Base-by-base conservation (phyloP, 352 stramenopile species). In the Phytophthora brassicae region DNA sequence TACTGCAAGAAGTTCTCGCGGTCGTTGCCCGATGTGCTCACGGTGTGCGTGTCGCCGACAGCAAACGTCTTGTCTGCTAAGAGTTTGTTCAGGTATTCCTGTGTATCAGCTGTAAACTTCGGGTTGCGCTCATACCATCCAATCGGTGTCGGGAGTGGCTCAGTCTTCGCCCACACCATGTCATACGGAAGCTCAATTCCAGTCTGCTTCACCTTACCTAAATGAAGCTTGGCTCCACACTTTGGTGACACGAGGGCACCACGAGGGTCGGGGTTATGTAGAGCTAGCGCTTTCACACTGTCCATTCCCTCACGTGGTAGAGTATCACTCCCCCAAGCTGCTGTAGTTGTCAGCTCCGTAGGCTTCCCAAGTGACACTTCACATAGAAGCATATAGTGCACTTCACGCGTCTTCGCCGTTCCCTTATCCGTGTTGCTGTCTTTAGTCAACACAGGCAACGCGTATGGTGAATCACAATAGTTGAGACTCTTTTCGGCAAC, bases 321-420 rank as follows among this genome's bases (percentile, higher is more conserved):
- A 6, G 72, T 55, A 13, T 77, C 63, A 26, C 68, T 74, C 14
- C 68, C 70, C 33, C 64, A 81, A 20, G 60, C 66, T 13, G 60
- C 72, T 11, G 66, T 51, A 12, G 39, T 69, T 36, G 36, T 65
- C 29, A 87, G 38, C 28, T 82, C 56, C 4, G 70, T 80, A 1
- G 79, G 55, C 1, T 73, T 60, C 8, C 84, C 84, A 5, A 85
- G 33, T n/a, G 81, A 60, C 6, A 94, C 84, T 46, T 94, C 78
- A 38, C 84, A 94, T 13, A 89, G 53, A 14, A 94, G 67, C 63
- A 93, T 79, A 57, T 90, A 93, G 58, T 81, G 72, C 0, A 90
- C 78, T 4, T 79, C 64, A 20, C 78, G 75, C 19, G 56, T 76
- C 29, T 78, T 86, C 43, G 62, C 64, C 4, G 72, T 49, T 2